phyloP scores from a whole-genome alignment of 768 basidiomycete genomes.

The Trametes maxima region DNA sequence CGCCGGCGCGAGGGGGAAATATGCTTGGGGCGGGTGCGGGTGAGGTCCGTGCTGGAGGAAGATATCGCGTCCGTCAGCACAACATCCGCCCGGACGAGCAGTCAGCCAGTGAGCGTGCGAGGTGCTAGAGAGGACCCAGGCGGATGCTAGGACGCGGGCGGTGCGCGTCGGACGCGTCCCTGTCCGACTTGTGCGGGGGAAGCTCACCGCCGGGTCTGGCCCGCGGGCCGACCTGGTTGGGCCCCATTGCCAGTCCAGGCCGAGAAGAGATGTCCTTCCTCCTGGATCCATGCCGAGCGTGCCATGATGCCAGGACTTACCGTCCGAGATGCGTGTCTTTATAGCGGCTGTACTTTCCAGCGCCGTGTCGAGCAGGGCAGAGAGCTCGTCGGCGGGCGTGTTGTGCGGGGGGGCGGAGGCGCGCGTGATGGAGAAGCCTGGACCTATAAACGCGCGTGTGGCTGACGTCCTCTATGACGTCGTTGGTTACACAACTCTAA shows the following conservation, averaged over 20 bases:
- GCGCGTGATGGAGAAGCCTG: background rate
- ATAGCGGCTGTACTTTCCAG: too few species aligned
- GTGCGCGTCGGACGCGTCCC: background rate
- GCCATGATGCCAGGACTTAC: too few species aligned
- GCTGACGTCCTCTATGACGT: background rate
- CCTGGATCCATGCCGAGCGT: too few species aligned
- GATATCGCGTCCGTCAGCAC: constrained; percentile 1
- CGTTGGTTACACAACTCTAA: background rate
- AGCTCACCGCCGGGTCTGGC: background rate
- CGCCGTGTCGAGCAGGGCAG: too few species aligned
- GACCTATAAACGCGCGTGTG: background rate
- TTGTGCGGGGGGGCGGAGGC: background rate
- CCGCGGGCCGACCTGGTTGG: background rate
- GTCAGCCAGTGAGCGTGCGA: background rate
- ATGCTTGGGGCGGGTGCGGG: too few species aligned
- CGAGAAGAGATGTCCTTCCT: too few species aligned
- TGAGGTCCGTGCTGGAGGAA: background rate
- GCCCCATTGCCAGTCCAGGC: background rate
- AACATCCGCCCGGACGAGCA: background rate
- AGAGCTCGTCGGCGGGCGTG: too few species aligned
- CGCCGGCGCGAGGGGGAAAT: too few species aligned
- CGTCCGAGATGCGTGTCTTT: too few species aligned
- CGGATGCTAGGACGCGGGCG: background rate
- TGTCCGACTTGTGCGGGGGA: background rate
- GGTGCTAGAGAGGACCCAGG: constrained; percentile 5